A percentile compares a stretch with the other conserved stretches of the same genome.
These are phyloP conservation scores for Puccinia brachypodii DNA, from an alignment of 1,284 basidiomycete species.

Conservation along the genomic window DNA sequence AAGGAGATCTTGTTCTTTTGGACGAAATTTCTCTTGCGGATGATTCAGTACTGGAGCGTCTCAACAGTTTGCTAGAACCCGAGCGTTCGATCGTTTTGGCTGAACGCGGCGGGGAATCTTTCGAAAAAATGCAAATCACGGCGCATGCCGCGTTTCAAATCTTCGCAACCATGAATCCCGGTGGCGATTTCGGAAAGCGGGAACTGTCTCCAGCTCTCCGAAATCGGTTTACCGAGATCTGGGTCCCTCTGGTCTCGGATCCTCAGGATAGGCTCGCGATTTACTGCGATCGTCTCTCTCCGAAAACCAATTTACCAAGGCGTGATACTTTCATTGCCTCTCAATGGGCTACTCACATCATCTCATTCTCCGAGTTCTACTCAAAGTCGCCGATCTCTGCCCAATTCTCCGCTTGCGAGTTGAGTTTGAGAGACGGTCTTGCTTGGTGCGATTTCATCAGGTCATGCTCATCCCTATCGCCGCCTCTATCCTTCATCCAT, in stretches of 20 bases:
- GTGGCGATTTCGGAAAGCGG: slow-evolving; percentile 99
- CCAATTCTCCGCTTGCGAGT: slow-evolving; percentile 61
- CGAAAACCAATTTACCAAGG: slow-evolving; percentile 26
- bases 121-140: slow-evolving; percentile 68
- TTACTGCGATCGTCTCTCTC: slow-evolving; percentile 70
- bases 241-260: slow-evolving; percentile 86
- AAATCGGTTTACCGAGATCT: slow-evolving; percentile 99
- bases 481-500: slow-evolving; percentile 56
- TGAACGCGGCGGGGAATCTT: slow-evolving; percentile 78
- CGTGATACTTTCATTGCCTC: slow-evolving; percentile 57
- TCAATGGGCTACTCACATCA: slow-evolving; percentile 66
- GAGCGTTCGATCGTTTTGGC: slow-evolving; percentile 86
- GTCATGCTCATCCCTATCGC: slow-evolving; percentile 54
- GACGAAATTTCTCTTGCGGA: slow-evolving; percentile 98
- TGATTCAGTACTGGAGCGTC: slow-evolving; percentile 93
- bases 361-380: slow-evolving; percentile 84
- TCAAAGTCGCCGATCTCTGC: slow-evolving; percentile 67
- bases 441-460: slow-evolving; percentile 92
- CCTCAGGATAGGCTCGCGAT: slow-evolving; percentile 77
- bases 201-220: slow-evolving; percentile 94
- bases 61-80: slow-evolving; percentile 95
- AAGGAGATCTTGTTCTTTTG: slow-evolving; percentile 81
- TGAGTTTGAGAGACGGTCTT: slow-evolving; percentile 78
- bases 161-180: slow-evolving; percentile 98
- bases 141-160: slow-evolving; percentile 77